Percentiles rank a stretch among this genome's conserved stretches.
Conservation (phyloP, 2,329 filamentous ascomycete genomes). For the Fusarium penzigii region DNA sequence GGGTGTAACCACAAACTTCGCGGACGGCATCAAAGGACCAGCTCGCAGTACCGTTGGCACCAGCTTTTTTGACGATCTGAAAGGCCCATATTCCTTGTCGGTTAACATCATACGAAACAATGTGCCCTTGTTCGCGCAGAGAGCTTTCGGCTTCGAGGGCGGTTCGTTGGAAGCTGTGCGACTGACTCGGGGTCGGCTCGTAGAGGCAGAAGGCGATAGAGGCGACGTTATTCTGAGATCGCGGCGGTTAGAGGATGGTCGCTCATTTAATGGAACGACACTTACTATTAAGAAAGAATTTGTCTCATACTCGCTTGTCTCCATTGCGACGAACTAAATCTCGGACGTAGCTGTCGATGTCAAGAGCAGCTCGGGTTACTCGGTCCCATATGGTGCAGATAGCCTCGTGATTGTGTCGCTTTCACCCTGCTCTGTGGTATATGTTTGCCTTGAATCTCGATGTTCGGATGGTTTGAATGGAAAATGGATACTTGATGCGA, state of each 20-base stretch:
- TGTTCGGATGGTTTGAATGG: conserved; percentile 6
- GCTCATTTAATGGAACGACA: neutral
- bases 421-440: conserved; percentile 4
- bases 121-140: conserved; percentile 53
- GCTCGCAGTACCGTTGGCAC: conserved; percentile 24
- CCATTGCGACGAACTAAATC: conserved; percentile 54
- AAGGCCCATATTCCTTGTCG: conserved; percentile 58
- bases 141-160: conserved; percentile 53
- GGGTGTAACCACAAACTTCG: conserved; percentile 45
- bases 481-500: conserved; percentile 22
- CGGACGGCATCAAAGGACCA: conserved; percentile 40
- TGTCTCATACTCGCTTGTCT: conserved; percentile 64
- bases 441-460: neutral
- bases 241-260: conserved; percentile 14
- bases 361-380: conserved; percentile 28
- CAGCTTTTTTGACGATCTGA: conserved; percentile 46
- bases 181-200: conserved; percentile 47
- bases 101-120: conserved; percentile 53
- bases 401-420: conserved; percentile 19
- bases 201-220: conserved; percentile 58
- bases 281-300: conserved; percentile 59
- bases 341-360: conserved; percentile 26
- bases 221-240: conserved; percentile 55
- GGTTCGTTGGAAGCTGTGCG: conserved; percentile 45
- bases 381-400: conserved; percentile 14